Base-by-base conservation (phyloP, 352 stramenopile species). In the Phytophthora sp. region DNA sequence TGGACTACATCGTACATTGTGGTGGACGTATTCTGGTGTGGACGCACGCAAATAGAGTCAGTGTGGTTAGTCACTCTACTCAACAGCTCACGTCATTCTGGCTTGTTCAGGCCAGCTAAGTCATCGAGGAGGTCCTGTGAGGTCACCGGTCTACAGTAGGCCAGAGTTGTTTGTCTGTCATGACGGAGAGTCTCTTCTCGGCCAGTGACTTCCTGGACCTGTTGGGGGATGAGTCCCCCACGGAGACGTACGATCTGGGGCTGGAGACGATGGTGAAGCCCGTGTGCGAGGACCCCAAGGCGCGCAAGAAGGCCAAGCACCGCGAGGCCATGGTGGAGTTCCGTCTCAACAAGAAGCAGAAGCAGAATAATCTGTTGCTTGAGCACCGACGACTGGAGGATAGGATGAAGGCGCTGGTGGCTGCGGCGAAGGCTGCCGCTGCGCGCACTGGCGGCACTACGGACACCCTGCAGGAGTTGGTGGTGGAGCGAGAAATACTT, bases 311-410 rank as follows among this genome's bases (percentile, higher is more conserved):
- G 21, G 55, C 74, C 43, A 72, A 72, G 39, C 71, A 76, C 50
- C 71, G 71, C 7, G 48, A 63, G 41, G 59, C 58, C 50, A 79
- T 79, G 71, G 58, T 79, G 20, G 54, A 66, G 18, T 77, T 79
- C 54, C 71, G 71, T 1, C 57, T 54, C 24, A 74, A 72, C 62
- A 79, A 77, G 67, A 79, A 79, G 43, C 38, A 62, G 42, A 37
- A 74, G 41, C 49, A 62, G 42, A 55, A 62, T 31, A 59, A 69
- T 31, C 41, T 79, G 41, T 30, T 55, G 34, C 50, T 30, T 3
- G 62, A 75, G 64, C 71, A 77, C 48, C 54, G 39, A 1, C 28
- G 54, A 41, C 67, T 79, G 8, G 63, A 79, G 51, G 26, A 39
- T 7, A 43, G 72, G 38, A 66, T 77, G 48, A 56, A 74, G 58